Evolutionary conservation across 352 stramenopile genomes (phyloP).

Genomic region (Globisporangium ultimum): DNA sequence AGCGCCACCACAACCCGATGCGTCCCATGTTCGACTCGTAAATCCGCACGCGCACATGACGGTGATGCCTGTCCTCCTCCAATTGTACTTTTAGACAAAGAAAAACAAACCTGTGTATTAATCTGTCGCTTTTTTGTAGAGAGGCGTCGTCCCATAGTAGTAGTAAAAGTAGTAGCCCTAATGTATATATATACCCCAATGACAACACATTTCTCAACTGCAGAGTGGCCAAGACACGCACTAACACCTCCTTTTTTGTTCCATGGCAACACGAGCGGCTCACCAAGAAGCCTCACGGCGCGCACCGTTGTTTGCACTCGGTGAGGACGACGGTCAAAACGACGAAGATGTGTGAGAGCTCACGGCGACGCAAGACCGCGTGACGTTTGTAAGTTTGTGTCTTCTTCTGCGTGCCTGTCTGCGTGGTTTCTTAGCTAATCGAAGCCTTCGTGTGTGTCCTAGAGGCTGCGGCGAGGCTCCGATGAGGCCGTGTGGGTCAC

Average conservation of each 20-base stretch:
- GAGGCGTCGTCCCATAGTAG: neutral
- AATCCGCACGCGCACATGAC: neutral
- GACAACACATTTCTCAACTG: neutral
- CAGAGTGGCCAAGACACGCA: too few species aligned
- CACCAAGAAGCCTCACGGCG: neutral
- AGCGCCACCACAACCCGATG: slow-evolving; percentile 36
- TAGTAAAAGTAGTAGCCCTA: neutral
- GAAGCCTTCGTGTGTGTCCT: neutral
- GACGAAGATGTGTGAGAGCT: slow-evolving; percentile 31
- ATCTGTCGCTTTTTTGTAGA: slow-evolving; percentile 7
- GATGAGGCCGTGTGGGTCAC: slow-evolving; percentile 39
- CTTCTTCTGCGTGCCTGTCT: too few species aligned
- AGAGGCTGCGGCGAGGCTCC: slow-evolving; percentile 33
- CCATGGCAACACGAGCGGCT: neutral
- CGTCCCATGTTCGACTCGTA: slow-evolving; percentile 28
- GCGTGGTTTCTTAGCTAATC: neutral
- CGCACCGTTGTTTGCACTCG: neutral
- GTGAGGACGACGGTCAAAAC: neutral
- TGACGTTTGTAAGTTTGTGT: slow-evolving; percentile 33
- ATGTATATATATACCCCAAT: neutral
- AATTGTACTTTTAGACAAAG: slow-evolving; percentile 10
- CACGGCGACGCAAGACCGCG: slow-evolving; percentile 25
- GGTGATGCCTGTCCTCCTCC: neutral
- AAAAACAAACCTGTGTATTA: slow-evolving; percentile 9
- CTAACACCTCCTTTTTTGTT: too few species aligned